Base-by-base conservation (phyloP, 2,329 filamentous ascomycete genomes). In the Arthroderma uncinatum region DNA sequence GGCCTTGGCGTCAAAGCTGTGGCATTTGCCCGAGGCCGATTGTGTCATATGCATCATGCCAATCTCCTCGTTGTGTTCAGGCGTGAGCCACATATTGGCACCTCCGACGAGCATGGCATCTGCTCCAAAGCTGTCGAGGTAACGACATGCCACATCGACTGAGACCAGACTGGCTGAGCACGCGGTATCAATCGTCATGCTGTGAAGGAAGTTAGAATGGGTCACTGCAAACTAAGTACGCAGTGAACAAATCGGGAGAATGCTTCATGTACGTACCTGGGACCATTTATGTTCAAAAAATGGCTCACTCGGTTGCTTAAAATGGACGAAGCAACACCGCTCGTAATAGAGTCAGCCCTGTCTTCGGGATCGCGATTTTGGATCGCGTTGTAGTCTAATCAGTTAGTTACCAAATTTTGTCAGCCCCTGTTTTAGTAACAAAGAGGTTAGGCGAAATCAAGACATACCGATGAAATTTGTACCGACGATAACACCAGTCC, bases 1-100 rank as follows among this genome's bases (percentile, higher is more conserved):
- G 1, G 70, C 68, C 0, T 63, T 63, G 21, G 62, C 64, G 58
- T 65, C 65, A 54, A 72, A 71, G 4, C 65, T 65, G 9, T 67
- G 67, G 12, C 64, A 70, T 21, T 58, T 62, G 9, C 68, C 71
- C 0, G 66, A 62, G 0, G 66, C 62, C 1, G 70, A 71, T 2
- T 77, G 19, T 4, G 39, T 16, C n/a, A n/a, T 16, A n/a, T n/a
- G n/a, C 10, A 42, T 42, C 19, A 19, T n/a, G 5, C 39, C 39
- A 42, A 42, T 42, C 6, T n/a, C 39, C 6, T 19, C 19, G 5
- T 42, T n/a, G 19, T 42, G 19, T 42, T 42, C 39, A n/a, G 19
- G 9, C 16, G 39, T 42, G 2, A 52, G 25, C 10, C 28, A 30
- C 9, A 52, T n/a, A 23, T 52, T 52, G 12, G 19, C 25, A 19